phyloP scores from a whole-genome alignment of 768 basidiomycete species.

The Psilocybe subaeruginosa region DNA sequence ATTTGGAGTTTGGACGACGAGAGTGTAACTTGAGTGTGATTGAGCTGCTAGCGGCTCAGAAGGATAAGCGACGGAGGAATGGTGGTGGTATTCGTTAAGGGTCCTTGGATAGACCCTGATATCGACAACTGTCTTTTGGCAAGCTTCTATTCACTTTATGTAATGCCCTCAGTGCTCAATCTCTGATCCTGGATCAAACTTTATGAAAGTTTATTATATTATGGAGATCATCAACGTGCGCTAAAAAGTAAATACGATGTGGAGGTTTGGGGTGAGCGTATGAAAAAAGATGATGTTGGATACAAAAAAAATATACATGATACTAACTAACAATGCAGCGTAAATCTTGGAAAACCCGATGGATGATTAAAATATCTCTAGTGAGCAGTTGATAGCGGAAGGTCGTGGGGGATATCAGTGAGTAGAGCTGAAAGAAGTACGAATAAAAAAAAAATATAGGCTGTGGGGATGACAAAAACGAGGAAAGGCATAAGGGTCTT shows the following conservation, averaged over 20 bases:
- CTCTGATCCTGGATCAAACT: background rate
- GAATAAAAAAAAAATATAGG: conserved; percentile 3
- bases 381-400: background rate
- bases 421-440: conserved; percentile 5
- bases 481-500: background rate
- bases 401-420: conserved; percentile 9
- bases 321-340: conserved; percentile 19
- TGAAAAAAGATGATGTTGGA: conserved; percentile 19
- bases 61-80: background rate
- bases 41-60: background rate
- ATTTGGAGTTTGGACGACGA: too few relatives aligned
- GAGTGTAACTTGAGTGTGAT: background rate
- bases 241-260: conserved; percentile 18
- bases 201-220: background rate
- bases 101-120: background rate
- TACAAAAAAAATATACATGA: conserved; percentile 21
- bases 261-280: conserved; percentile 1
- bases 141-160: background rate
- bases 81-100: background rate
- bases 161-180: background rate
- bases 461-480: background rate
- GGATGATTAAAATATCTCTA: conserved; percentile 9
- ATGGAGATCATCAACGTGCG: conserved; percentile 8
- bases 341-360: conserved; percentile 15
- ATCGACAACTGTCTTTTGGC: background rate